A percentile compares a stretch with the other conserved stretches of the same genome.
phyloP scores from a whole-genome alignment of 2,329 filamentous ascomycete genomes.

The Colletotrichum chlorophyti region DNA sequence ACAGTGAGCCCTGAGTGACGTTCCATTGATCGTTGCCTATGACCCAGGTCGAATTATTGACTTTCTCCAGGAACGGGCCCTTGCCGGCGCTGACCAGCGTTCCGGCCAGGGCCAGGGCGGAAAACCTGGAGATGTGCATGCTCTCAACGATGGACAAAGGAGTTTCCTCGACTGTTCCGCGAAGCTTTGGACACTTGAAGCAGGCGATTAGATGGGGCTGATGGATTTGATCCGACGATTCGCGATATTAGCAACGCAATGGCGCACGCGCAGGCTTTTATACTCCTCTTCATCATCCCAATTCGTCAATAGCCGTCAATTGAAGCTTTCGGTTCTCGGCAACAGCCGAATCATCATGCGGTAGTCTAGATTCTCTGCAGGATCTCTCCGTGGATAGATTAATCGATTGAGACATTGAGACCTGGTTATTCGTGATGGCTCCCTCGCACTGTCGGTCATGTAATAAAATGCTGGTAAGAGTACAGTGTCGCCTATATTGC shows the following conservation, averaged over 20 bases:
- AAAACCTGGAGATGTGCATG: slow-evolving; percentile 11
- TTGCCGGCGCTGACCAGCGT: slow-evolving; percentile 7
- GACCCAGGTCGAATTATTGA: slow-evolving; percentile 23
- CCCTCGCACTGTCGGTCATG: neutral
- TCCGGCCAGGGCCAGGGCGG: neutral
- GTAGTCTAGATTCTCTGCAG: neutral
- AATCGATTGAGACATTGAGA: slow-evolving; percentile 8
- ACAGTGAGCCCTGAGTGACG: slow-evolving; percentile 24
- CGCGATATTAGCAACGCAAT: neutral
- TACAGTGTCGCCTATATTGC: neutral
- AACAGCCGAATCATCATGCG: slow-evolving; percentile 12
- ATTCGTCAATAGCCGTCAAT: neutral
- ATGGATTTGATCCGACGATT: neutral
- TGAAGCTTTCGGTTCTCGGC: slow-evolving; percentile 22
- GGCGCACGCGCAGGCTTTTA: neutral
- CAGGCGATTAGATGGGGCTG: neutral
- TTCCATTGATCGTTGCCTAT: slow-evolving; percentile 30
- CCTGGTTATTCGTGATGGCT: slow-evolving; percentile 5
- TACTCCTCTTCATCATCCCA: neutral
- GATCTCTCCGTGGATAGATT: neutral
- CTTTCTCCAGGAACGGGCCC: slow-evolving; percentile 22
- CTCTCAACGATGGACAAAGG: neutral
- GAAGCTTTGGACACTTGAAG: neutral
- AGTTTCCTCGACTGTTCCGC: too few species aligned
- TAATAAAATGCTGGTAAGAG: rapidly evolving